These are phyloP conservation scores for Aspergillus ustus DNA, from an alignment of 2,329 filamentous ascomycete genomes.

Conservation along the genomic window DNA sequence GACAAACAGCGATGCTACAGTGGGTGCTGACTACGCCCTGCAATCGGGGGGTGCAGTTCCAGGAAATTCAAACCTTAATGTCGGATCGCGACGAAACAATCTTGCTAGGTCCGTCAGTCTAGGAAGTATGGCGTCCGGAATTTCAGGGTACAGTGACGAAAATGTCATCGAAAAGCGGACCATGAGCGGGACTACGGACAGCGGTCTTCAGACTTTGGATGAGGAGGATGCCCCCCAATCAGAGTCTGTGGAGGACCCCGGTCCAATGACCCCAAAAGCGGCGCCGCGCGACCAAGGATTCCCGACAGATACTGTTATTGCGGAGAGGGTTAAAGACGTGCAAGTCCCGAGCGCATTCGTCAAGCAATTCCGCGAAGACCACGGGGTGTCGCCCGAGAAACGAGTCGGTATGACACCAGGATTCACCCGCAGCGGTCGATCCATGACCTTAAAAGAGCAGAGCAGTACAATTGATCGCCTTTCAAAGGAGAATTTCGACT, in stretches of 20 bases:
- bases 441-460: constrained; percentile 92
- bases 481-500: constrained; percentile 96
- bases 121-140: constrained; percentile 83
- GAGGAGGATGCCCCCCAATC: constrained; percentile 57
- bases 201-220: constrained; percentile 60
- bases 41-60: constrained; percentile 79
- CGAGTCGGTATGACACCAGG: constrained; percentile 55
- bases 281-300: constrained; percentile 61
- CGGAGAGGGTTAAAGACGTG: constrained; percentile 85
- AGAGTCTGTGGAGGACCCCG: constrained; percentile 44
- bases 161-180: constrained; percentile 50
- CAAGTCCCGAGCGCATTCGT: constrained; percentile 88
- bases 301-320: constrained; percentile 85
- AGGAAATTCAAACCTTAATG: constrained; percentile 32
- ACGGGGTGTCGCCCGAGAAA: constrained; percentile 65
- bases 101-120: constrained; percentile 81
- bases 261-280: constrained; percentile 73
- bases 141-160: constrained; percentile 59
- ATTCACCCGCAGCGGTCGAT: constrained; percentile 64
- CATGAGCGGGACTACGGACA: constrained; percentile 48
- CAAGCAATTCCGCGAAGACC: constrained; percentile 80
- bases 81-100: constrained; percentile 40
- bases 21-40: constrained; percentile 78
- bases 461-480: constrained; percentile 95
- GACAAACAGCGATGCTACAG: constrained; percentile 71